Base-by-base conservation (phyloP, 768 basidiomycete genomes). In the Hirschioporus abietinus region DNA sequence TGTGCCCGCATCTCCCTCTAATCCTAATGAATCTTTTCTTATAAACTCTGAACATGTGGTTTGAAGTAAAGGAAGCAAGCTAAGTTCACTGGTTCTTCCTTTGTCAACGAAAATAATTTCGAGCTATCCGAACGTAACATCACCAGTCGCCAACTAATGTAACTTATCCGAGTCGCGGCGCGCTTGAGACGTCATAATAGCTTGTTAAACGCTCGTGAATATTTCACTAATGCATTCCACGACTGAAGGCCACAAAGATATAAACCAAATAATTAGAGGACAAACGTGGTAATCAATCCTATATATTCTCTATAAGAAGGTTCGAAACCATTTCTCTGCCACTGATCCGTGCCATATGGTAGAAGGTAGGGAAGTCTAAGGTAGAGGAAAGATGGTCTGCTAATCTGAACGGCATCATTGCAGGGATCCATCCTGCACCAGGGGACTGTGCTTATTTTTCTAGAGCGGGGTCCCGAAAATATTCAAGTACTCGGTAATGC, bases 401-500 rank as follows among this genome's bases (percentile, higher is more conserved):
- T 66, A 95, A 84, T 0, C 97, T 97, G 71, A 99, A 98, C 0
- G 95, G 95, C 68, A 98, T 75, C 96, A 98, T 98, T 60, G 89
- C 79, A 0, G 97, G 96, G 71, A 99, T 98, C 95, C 96, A 99
- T 25, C 96, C 96, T 97, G 66, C 1, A 63, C 63, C 23, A n/a
- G 60, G 35, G 8, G 64, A n/a, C 66, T 17, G 12, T 64, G 57
- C 35, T 26, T 27, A 60, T 57, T 23, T 1, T 3, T 18, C 23
- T 4, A 15, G 15, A 25, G 60, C 34, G 97, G 95, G 0, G 96
- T 96, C 4, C 97, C 96, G 70, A 97, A 97, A 71, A 98, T 90
- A 75, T 95, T 95, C 71, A 94, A 85, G 79, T 96, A 99, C 80
- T 99, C 97, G 10, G 96, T 98, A 72, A 99, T 89, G 78, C 88